Percentiles rank a stretch among this genome's conserved stretches.
phyloP scores from a whole-genome alignment of 2,329 filamentous ascomycete species.

The Dothidotthia symphoricarpi region DNA sequence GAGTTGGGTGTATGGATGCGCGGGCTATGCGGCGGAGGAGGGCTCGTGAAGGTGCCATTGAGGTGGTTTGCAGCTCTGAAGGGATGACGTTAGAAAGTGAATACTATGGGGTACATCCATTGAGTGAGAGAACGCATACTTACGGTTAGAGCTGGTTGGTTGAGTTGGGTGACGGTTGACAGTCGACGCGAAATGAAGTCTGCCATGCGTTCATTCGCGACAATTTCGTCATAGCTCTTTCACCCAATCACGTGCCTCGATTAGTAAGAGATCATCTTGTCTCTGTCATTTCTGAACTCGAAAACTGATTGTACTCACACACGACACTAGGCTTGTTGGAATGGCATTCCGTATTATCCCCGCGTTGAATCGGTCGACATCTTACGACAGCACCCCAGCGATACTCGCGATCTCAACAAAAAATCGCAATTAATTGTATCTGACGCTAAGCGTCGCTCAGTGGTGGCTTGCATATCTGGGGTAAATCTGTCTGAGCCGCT shows the following conservation, averaged over 20 bases:
- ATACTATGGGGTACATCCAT: constrained; percentile 9
- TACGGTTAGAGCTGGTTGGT: constrained; percentile 4
- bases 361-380: too few relatives aligned
- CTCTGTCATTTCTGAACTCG: background rate
- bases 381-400: background rate
- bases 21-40: constrained; percentile 23
- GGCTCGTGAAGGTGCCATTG: constrained; percentile 40
- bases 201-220: constrained; percentile 6
- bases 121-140: constrained; percentile 4
- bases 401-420: constrained; percentile 20
- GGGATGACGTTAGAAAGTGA: constrained; percentile 7
- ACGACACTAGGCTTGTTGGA: too few relatives aligned
- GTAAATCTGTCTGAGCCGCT: constrained; percentile 3
- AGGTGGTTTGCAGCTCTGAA: constrained; percentile 6
- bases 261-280: constrained; percentile 9
- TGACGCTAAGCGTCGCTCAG: constrained; percentile 4
- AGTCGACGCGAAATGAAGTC: constrained; percentile 7
- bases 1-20: constrained; percentile 16
- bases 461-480: constrained; percentile 13
- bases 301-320: background rate
- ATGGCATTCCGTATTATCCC: too few relatives aligned
- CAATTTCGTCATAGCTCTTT: constrained; percentile 33
- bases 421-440: constrained; percentile 9
- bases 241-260: constrained; percentile 32
- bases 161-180: constrained; percentile 12